These are phyloP conservation scores for Chrysoporthe puriensis DNA, from an alignment of 2,329 filamentous ascomycete genomes.

Conservation along the genomic window DNA sequence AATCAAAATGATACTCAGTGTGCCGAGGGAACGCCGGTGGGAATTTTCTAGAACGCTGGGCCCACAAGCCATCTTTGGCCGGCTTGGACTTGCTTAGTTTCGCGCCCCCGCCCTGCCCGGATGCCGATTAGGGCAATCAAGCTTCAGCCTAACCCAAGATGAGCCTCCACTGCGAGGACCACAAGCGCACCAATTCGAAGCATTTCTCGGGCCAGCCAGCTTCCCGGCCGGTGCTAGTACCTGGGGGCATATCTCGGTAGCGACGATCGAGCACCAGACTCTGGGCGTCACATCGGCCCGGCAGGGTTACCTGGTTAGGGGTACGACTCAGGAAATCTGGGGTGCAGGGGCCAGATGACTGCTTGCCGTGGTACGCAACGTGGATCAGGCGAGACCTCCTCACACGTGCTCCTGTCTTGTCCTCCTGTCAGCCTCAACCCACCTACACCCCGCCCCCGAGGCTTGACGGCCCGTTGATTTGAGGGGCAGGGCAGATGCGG, in stretches of 20 bases:
- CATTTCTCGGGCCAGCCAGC: neutral
- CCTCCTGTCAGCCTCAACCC: slow-evolving; percentile 5
- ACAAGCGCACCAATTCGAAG: slow-evolving; percentile 7
- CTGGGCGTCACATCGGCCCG: slow-evolving; percentile 2
- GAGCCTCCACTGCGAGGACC: neutral
- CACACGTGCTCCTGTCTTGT: neutral
- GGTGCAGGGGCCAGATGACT: neutral
- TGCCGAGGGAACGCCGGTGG: neutral
- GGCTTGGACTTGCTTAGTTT: no score
- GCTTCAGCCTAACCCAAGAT: neutral
- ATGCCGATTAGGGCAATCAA: neutral
- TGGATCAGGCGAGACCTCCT: no score
- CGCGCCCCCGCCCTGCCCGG: no score
- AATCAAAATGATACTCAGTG: no score
- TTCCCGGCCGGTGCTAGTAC: neutral
- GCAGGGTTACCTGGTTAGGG: neutral
- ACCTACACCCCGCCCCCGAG: neutral
- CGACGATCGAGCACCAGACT: neutral
- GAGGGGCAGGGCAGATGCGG: slow-evolving; percentile 3
- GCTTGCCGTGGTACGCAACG: no score
- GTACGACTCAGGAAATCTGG: neutral
- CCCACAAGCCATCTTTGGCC: no score
- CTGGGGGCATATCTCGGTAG: neutral
- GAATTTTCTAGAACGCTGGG: neutral
- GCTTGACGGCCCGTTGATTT: neutral